Evolutionary conservation across 2,329 filamentous ascomycete genomes (phyloP), one percentile per base, ranked within the genome.

Genomic region (Ceratocystis cubensis): DNA sequence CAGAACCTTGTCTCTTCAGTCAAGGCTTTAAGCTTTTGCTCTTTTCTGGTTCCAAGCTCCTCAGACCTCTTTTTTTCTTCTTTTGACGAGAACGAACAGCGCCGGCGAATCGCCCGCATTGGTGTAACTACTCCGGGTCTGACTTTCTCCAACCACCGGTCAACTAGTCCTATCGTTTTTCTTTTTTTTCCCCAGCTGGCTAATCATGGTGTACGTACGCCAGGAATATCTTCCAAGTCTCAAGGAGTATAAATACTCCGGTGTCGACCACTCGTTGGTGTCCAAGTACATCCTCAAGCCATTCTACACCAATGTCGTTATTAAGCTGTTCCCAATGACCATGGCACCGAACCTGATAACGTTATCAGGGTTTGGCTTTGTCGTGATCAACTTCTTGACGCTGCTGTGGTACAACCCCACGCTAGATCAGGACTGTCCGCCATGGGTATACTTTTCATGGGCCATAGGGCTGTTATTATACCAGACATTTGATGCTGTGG

Each of bases 401-500:
- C 77, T 99, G 76, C 82, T 99, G 66, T 97, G 91, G 89, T 99
- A 96, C 78, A 94, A 90, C 72, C 94, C 94, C n/a, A 88, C 84
- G 0, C 82, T 99, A 61, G 92, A 97, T 76, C 87, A 90, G 76
- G 90, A 99, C 75, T 97, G 93, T 74, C 94, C 94, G 8, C 75
- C 84, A 1, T 99, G 94, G 94, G 93, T 99, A 17, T 99, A 99
- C 79, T 88, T 88, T 71, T 88, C 85, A 72, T 99, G 92, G 89
- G 88, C 92, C 3, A 76, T 89, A 41, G 94, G 94, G 1, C 78
- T 99, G 70, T 96, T 97, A 75, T 76, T 97, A 64, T 99, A 99
- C 77, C 94, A 99, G 82, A 97, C 93, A 1, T 96, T 99, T 77
- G 94, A 99, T 77, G 94, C 93, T 1, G 91, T 97, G 30, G 94